Evolutionary conservation across 179 eudicot genomes (phyloP), one percentile per base, ranked within the genome.

Genomic region (Camellia oleifera): DNA sequence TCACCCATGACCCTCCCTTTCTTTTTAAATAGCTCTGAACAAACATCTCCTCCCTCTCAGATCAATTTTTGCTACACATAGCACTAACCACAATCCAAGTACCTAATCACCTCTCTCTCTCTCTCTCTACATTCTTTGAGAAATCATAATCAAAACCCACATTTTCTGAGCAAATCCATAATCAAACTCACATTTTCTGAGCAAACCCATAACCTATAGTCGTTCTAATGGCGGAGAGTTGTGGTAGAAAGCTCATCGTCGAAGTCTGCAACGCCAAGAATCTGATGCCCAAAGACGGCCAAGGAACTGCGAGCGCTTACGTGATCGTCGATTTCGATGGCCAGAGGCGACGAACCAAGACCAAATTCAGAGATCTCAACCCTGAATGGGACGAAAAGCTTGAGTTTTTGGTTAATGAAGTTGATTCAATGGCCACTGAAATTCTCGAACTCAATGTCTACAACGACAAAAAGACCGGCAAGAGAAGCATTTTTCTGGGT

Each of bases 201-300:
- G 26, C 26, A 23, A 23, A 23, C 26, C 26, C 26, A 23, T 23
- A 23, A 23, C 26, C 26, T 23, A 23, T 23, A 23, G 26, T 23
- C 26, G 26, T 23, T 23, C 26, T 23, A 79, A 91, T 91, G 94
- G 85, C 86, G 3, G 92, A 87, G 61, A 42, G 40, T 44, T 44
- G 69, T 56, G 20, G 26, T 72, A 84, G 94, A 54, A 94, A 94
- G 86, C 69, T 94, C 54, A 76, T 89, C 0, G 97, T 94, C 5
- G 94, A 94, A 78, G 76, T 93, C 17, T 90, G 90, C 84, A 90
- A 88, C 42, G 97, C 98, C 4, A 90, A 87, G 77, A 93, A 93
- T 65, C 70, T 94, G n/a, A 94, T 93, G 97, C 98, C 98, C 0
- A 94, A 78, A 78, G 98, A 94, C 81, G 98, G 98, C 58, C 93